Conservation (phyloP, 192 early-diverging fungal species). For the Gamsiella multidivaricata region DNA sequence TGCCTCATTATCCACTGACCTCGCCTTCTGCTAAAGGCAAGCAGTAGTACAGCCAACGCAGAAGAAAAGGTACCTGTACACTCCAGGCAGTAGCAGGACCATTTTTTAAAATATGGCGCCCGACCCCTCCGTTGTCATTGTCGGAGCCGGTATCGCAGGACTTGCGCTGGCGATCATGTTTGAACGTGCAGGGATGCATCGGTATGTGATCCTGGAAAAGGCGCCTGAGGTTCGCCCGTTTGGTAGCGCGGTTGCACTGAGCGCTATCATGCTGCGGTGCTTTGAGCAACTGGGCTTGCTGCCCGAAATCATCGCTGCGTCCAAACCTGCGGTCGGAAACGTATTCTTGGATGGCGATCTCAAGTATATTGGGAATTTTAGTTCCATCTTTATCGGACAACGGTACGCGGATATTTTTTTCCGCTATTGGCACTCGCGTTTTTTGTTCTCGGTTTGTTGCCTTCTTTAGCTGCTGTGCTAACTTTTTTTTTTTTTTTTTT, state of each 20-base stretch:
- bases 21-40: no score
- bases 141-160: conserved; percentile 34
- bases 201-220: conserved; percentile 26
- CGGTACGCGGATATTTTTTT: conserved; percentile 17
- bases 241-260: conserved; percentile 11
- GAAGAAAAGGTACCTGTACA: no score
- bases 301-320: conserved; percentile 17
- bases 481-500: not conserved
- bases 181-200: conserved; percentile 31
- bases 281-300: conserved; percentile 33
- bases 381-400: conserved; percentile 25
- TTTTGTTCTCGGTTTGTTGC: no score
- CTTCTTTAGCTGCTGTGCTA: no score
- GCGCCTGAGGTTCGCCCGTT: conserved; percentile 1
- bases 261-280: conserved; percentile 31
- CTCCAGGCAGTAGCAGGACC: no score
- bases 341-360: conserved; percentile 31
- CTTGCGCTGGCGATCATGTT: conserved; percentile 30
- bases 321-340: conserved; percentile 24
- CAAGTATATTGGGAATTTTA: conserved; percentile 22
- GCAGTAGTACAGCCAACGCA: no score
- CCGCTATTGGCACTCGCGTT: no score
- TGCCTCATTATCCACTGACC: not conserved
- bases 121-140: conserved; percentile 28
- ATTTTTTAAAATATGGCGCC: no score